Evolutionary conservation across 2,329 filamentous ascomycete genomes (phyloP).

Genomic region (Geosmithia putterillii): DNA sequence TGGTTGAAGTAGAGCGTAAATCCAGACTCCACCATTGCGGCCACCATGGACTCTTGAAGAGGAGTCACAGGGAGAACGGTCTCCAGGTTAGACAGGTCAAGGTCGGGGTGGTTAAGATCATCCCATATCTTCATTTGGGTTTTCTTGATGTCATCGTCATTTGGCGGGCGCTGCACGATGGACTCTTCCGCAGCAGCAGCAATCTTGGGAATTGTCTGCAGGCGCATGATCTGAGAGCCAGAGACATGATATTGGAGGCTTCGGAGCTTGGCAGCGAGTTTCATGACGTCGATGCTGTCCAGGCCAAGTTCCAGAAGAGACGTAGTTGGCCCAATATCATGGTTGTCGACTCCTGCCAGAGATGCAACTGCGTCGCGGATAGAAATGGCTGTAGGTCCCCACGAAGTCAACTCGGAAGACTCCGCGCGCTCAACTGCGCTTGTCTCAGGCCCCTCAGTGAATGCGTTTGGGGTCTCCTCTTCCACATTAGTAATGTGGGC

Average conservation of each 20-base stretch:
- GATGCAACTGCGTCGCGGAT: conserved; percentile 52
- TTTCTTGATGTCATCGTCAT: background rate
- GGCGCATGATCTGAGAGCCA: conserved; percentile 67
- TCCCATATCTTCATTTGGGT: conserved; percentile 18
- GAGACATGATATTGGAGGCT: conserved; percentile 45
- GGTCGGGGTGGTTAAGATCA: conserved; percentile 15
- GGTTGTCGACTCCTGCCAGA: conserved; percentile 40
- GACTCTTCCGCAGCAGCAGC: background rate
- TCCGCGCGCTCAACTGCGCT: background rate
- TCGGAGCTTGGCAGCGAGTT: conserved; percentile 61
- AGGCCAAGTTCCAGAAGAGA: conserved; percentile 74
- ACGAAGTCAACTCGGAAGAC: conserved; percentile 15
- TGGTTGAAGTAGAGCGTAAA: conserved; percentile 78
- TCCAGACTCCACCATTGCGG: conserved; percentile 65
- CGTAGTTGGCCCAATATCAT: conserved; percentile 41
- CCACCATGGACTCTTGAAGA: conserved; percentile 76
- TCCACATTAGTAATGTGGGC: background rate
- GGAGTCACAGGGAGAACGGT: conserved; percentile 63
- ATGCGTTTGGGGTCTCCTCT: too few relatives aligned
- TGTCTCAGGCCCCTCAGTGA: background rate
- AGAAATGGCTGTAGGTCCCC: conserved; percentile 38
- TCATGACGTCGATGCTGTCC: conserved; percentile 88
- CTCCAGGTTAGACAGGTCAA: conserved; percentile 32
- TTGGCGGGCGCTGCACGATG: background rate
- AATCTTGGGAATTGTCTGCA: conserved; percentile 55